These are phyloP conservation scores for Ascochyta koolunga DNA, from an alignment of 2,329 filamentous ascomycete genomes.

Conservation along the genomic window DNA sequence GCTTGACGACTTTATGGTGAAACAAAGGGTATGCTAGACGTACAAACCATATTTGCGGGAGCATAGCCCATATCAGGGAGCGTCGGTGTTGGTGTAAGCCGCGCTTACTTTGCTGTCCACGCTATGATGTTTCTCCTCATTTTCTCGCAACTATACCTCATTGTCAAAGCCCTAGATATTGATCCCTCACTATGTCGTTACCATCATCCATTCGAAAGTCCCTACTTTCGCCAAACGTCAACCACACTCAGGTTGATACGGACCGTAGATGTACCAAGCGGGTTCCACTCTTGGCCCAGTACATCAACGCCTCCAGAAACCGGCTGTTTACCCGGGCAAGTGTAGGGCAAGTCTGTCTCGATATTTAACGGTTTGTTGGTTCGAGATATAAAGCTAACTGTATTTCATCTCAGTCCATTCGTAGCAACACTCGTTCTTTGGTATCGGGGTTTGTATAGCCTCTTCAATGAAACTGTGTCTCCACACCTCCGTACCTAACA, in stretches of 20 bases:
- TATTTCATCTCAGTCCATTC: background rate
- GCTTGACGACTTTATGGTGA: background rate
- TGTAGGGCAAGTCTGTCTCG: background rate
- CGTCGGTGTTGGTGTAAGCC: background rate
- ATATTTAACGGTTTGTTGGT: background rate
- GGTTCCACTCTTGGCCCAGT: background rate
- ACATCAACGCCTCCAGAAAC: background rate
- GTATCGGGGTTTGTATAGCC: background rate
- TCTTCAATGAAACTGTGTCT: constrained; percentile 74
- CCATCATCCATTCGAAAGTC: background rate
- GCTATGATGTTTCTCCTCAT: background rate
- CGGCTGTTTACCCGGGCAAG: background rate
- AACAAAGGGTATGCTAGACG: background rate
- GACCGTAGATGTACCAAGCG: background rate
- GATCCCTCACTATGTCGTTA: background rate
- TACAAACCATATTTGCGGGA: background rate
- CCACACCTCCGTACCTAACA: constrained; percentile 75
- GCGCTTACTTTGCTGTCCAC: background rate
- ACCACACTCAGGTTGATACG: background rate
- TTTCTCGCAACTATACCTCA: background rate
- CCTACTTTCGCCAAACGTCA: background rate
- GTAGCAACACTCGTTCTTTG: background rate
- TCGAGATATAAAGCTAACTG: background rate
- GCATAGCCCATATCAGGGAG: background rate
- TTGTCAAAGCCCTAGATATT: background rate